These are phyloP conservation scores for Neostapfia colusana DNA, from an alignment of 176 grass and related monocot species.

Conservation along the genomic window DNA sequence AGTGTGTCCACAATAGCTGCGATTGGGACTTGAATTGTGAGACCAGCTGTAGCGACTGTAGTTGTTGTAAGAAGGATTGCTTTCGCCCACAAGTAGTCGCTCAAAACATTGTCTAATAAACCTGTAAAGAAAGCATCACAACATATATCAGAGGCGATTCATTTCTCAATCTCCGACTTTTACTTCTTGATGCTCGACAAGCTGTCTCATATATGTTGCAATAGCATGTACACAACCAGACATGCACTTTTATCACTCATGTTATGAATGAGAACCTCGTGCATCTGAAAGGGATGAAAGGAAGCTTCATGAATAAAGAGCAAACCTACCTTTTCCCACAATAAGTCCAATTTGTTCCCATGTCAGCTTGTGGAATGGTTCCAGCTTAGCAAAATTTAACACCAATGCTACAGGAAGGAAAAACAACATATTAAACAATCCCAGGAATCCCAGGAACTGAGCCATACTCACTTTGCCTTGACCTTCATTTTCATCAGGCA, in stretches of 20 bases:
- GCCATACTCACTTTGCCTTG: constrained; percentile 93
- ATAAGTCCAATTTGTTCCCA: constrained; percentile 97
- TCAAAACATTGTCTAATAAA: constrained; percentile 93
- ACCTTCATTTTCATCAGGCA: constrained; percentile 93
- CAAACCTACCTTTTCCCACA: constrained; percentile 79
- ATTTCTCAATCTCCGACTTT: neutral
- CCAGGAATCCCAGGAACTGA: constrained; percentile 93
- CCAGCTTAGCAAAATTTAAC: constrained; percentile 78
- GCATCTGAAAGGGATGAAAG: neutral
- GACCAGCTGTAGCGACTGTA: constrained; percentile 89
- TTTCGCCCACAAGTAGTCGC: constrained; percentile 95
- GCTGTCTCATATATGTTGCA: neutral
- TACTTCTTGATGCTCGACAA: neutral
- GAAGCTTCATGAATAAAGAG: constrained; percentile 13
- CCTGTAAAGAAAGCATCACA: constrained; percentile 48
- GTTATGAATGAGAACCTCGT: constrained; percentile 2
- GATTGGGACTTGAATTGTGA: constrained; percentile 93
- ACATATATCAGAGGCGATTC: constrained; percentile 19
- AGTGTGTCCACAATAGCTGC: constrained; percentile 81
- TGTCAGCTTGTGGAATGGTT: constrained; percentile 79
- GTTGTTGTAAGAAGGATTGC: constrained; percentile 90
- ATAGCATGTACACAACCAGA: neutral
- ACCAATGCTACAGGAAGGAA: constrained; percentile 83
- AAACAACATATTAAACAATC: constrained; percentile 84
- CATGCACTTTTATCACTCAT: neutral